These are phyloP conservation scores for Phytophthora pisi DNA, from an alignment of 352 stramenopile genomes.

Conservation along the genomic window DNA sequence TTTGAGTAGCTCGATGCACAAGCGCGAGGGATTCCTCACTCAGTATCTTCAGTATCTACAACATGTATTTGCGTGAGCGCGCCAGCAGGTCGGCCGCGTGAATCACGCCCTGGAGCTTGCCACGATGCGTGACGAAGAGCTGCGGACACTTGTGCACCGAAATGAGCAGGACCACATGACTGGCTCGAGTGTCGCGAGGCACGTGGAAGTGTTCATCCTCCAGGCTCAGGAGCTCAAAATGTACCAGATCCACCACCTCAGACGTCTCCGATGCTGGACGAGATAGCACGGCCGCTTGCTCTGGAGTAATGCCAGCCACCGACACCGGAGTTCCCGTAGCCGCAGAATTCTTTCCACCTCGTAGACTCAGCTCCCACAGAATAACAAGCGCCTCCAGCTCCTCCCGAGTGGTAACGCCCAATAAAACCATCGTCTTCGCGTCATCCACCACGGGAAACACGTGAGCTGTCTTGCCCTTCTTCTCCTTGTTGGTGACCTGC, in stretches of 20 bases:
- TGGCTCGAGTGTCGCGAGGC: conserved; percentile 68
- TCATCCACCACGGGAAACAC: conserved; percentile 79
- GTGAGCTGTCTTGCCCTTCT: conserved; percentile 43
- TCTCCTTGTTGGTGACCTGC: conserved; percentile 26
- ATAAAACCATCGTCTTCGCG: conserved; percentile 57
- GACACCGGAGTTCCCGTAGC: conserved; percentile 4
- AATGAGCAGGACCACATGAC: conserved; percentile 79
- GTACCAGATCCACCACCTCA: conserved; percentile 60
- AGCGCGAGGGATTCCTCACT: conserved; percentile 4
- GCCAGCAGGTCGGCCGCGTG: conserved; percentile 72
- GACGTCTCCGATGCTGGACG: conserved; percentile 33
- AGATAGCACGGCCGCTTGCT: conserved; percentile 43
- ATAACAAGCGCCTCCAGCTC: conserved; percentile 70
- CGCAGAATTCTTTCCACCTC: conserved; percentile 15
- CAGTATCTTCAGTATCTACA: conserved; percentile 33
- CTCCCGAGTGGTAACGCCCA: conserved; percentile 64
- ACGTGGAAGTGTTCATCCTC: conserved; percentile 76
- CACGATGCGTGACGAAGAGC: conserved; percentile 75
- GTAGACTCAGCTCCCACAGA: conserved; percentile 59
- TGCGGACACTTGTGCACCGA: conserved; percentile 80
- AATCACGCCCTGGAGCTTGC: conserved; percentile 75
- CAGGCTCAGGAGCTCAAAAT: conserved; percentile 60
- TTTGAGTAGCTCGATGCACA: conserved; percentile 16
- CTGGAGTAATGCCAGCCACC: conserved; percentile 33
- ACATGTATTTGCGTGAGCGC: conserved; percentile 59